phyloP scores from a whole-genome alignment of 768 basidiomycete genomes.

The Pulveroboletus sp. region DNA sequence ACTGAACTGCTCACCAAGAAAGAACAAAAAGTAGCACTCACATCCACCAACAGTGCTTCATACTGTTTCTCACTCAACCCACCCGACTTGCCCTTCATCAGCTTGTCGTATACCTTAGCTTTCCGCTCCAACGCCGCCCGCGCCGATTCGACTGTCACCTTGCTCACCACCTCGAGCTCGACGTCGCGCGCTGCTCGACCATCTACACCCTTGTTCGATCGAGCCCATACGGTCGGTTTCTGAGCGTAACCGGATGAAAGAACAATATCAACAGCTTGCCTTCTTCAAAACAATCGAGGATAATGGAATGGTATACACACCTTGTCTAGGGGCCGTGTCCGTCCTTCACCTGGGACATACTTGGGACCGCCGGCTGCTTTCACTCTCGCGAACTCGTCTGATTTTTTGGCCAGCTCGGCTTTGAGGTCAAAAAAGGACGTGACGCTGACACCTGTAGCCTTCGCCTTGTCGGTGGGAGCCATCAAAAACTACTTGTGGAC shows the following conservation, averaged over 20 bases:
- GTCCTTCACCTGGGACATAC: slow-evolving; percentile 55
- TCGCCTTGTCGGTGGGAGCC: slow-evolving; percentile 54
- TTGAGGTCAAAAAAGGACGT: slow-evolving; percentile 83
- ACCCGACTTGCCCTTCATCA: slow-evolving; percentile 73
- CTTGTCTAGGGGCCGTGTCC: slow-evolving; percentile 68
- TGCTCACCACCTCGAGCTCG: slow-evolving; percentile 67
- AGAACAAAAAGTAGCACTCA: slow-evolving; percentile 36
- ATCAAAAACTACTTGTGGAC: slow-evolving; percentile 23
- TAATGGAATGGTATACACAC: slow-evolving; percentile 33
- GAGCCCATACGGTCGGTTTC: slow-evolving; percentile 79
- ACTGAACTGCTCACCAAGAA: not conserved
- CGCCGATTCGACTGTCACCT: slow-evolving; percentile 69
- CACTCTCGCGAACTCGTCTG: slow-evolving; percentile 61
- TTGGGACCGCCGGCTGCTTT: slow-evolving; percentile 55
- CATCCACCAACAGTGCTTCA: slow-evolving; percentile 72
- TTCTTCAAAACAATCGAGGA: not conserved
- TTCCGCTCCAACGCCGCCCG: slow-evolving; percentile 73
- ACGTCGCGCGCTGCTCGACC: slow-evolving; percentile 63
- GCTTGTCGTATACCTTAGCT: slow-evolving; percentile 75
- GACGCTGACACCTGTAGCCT: slow-evolving; percentile 67
- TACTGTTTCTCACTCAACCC: slow-evolving; percentile 76
- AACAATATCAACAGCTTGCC: no score
- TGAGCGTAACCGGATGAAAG: slow-evolving; percentile 24
- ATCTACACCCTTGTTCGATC: slow-evolving; percentile 72
- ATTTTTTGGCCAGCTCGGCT: slow-evolving; percentile 47